These are phyloP conservation scores for Magnolia kwangsiensis DNA, from an alignment of 164 flowering plant species.

Conservation along the genomic window DNA sequence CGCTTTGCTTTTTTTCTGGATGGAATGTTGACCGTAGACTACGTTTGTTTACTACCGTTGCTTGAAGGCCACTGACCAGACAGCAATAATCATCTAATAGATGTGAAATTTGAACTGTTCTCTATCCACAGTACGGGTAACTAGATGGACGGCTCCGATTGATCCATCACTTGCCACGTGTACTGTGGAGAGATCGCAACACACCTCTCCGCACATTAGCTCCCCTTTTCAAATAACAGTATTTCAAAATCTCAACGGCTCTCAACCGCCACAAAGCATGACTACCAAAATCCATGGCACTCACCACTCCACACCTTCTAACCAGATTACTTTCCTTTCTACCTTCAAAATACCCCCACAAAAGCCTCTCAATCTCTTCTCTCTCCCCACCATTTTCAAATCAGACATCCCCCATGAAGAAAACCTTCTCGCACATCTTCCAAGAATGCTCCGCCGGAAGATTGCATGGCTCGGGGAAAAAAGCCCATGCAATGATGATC, in stretches of 20 bases:
- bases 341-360: constrained; percentile 8
- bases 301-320: constrained; percentile 1
- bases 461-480: constrained; percentile 42
- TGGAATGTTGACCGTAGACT: too few relatives aligned
- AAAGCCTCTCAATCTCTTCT: constrained; percentile 8
- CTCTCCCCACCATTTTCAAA: constrained; percentile 13
- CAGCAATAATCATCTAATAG: too few relatives aligned
- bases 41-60: too few relatives aligned
- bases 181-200: too few relatives aligned
- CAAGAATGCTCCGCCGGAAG: constrained; percentile 47
- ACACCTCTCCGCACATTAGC: neutral
- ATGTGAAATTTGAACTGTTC: too few relatives aligned
- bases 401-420: constrained; percentile 16
- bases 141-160: too few relatives aligned
- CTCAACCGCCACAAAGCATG: constrained; percentile 23
- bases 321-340: neutral
- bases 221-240: neutral
- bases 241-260: neutral
- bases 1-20: too few relatives aligned
- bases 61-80: too few relatives aligned
- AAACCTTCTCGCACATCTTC: constrained; percentile 54
- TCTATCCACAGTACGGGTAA: too few relatives aligned
- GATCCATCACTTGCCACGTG: too few relatives aligned
- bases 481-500: constrained; percentile 66
- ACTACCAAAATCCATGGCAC: constrained; percentile 22